Base-by-base conservation (phyloP, 257 asterid genomes). In the Solanum appendiculatum region DNA sequence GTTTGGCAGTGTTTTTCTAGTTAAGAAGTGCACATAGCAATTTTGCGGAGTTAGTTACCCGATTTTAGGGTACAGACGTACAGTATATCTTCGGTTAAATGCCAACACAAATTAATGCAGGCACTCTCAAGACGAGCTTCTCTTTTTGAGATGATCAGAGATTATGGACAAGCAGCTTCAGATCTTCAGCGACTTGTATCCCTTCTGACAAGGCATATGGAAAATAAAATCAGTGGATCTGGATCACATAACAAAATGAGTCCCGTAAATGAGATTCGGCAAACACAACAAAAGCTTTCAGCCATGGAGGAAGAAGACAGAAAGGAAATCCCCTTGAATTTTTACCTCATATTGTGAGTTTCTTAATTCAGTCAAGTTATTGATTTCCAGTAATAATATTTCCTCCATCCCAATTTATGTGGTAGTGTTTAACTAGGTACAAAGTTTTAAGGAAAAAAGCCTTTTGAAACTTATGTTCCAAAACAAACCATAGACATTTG, bases 281-380 rank as follows among this genome's bases (percentile, higher is more conserved):
- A 92, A 92, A 91, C 96, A 88, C 93, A 93, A 84, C 81, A 86
- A 40, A 97, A 93, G 91, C 95, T 97, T 88, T 89, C 89, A 74
- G 92, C 91, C 88, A 89, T 95, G 95, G 99, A 96, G 90, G 97
- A 95, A 89, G 96, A 94, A 83, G 89, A 91, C 70, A 91, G 94
- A 90, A 95, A 92, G 81, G 99, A 95, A 88, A 90, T 90, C 88
- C 94, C 95, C 74, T 91, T 97, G 90, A 94, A 97, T 89, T 87
- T 95, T 95, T 97, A 97, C 93, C 97, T 95, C 89, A 97, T 97
- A 86, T 91, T 97, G 99, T 97, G 92, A 95, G 99, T 93, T 77
- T 46, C 40, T 80, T 46, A 46, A 27, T 80, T 46, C 40, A 27
- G 40, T 46, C 85, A 46, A 27, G 42, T 80, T 80, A 18, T 80